Conservation (phyloP, 2,329 filamentous ascomycete species). For the Aspergillus neoniger region DNA sequence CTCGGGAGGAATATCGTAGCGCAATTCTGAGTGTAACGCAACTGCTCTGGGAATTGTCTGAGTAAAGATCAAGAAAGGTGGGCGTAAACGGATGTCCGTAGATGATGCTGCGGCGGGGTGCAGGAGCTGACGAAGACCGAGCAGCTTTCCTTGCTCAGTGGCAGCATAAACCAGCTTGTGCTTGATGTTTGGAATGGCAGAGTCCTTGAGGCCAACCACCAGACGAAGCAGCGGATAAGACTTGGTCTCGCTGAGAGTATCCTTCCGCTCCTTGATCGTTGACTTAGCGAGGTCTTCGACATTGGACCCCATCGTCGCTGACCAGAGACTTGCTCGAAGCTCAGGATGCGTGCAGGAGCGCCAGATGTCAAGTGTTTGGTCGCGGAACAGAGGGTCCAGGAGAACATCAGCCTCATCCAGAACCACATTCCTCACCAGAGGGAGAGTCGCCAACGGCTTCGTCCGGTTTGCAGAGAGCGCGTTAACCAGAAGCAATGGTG, state of each 20-base stretch:
- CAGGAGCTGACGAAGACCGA: conserved; percentile 85
- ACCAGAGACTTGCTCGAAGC: conserved; percentile 85
- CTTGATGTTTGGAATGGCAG: conserved; percentile 85
- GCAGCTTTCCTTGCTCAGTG: conserved; percentile 88
- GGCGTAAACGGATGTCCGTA: conserved; percentile 60
- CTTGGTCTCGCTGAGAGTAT: conserved; percentile 23
- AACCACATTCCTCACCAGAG: conserved; percentile 71
- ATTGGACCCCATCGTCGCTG: conserved; percentile 93
- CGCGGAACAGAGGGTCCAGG: conserved; percentile 83
- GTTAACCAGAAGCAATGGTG: conserved; percentile 76
- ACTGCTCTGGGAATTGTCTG: conserved; percentile 91
- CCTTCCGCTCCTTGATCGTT: conserved; percentile 61
- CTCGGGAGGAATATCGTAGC: conserved; percentile 89
- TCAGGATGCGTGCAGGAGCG: conserved; percentile 68
- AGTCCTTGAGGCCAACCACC: conserved; percentile 95
- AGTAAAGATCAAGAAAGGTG: conserved; percentile 92
- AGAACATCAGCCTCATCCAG: conserved; percentile 96
- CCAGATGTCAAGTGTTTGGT: conserved; percentile 86
- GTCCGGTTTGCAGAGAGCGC: conserved; percentile 58
- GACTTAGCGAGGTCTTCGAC: conserved; percentile 76
- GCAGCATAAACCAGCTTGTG: conserved; percentile 90
- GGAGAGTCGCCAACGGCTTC: conserved; percentile 55
- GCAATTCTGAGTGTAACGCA: conserved; percentile 83
- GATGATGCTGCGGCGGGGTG: conserved; percentile 66
- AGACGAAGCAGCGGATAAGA: conserved; percentile 68